Evolutionary conservation across 495 filamentous ascomycete genomes (phyloP).

Genomic region (Mycothermus thermophilus): DNA sequence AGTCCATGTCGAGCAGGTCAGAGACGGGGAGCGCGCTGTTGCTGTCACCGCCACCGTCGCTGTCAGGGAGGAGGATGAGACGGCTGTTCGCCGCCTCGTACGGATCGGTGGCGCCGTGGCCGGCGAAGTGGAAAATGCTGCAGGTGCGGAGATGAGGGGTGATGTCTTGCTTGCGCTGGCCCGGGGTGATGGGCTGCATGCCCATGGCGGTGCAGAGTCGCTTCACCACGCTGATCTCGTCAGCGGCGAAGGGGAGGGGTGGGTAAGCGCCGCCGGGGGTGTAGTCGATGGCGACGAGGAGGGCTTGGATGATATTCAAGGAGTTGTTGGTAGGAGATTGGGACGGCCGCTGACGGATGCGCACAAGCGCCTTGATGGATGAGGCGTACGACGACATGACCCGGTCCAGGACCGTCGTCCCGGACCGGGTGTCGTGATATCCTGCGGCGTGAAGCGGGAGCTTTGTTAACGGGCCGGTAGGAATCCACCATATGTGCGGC

Average conservation of each 20-base stretch:
- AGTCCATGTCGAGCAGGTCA: not conserved
- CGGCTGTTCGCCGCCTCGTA: conserved; percentile 1
- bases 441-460: conserved; percentile 2
- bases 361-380: not conserved
- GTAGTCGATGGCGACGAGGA: not conserved
- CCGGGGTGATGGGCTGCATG: not conserved
- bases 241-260: not conserved
- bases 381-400: not conserved
- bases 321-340: not conserved
- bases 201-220: not conserved
- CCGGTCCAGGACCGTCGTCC: not conserved
- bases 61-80: not conserved
- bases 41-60: not conserved
- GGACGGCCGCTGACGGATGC: not conserved
- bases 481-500: conserved; percentile 4
- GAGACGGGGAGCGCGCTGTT: too few species aligned
- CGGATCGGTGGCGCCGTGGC: conserved; percentile 1
- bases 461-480: not conserved
- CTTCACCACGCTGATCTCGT: not conserved
- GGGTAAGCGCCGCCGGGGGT: not conserved
- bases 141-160: not conserved
- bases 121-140: conserved; percentile 1
- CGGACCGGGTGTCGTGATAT: not conserved
- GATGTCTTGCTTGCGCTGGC: too few species aligned
- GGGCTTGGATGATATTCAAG: too few species aligned